Evolutionary conservation across 2,329 filamentous ascomycete genomes (phyloP).

Genomic region (Coniochaeta sp.): DNA sequence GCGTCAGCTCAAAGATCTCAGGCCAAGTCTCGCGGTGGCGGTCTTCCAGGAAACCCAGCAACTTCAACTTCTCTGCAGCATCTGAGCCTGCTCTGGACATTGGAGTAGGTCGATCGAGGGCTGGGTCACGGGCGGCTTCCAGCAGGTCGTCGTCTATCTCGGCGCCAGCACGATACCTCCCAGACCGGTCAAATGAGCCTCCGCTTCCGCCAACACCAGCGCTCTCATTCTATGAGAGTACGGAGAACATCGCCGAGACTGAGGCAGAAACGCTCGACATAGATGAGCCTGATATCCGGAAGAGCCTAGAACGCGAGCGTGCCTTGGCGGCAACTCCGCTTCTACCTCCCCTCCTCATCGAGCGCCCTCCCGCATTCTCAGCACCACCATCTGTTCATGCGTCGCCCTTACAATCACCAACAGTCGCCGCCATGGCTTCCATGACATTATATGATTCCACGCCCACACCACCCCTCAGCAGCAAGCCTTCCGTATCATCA

Average conservation of each 20-base stretch:
- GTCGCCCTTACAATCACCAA: constrained; percentile 83
- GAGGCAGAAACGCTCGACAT: constrained; percentile 42
- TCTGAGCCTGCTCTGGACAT: constrained; percentile 82
- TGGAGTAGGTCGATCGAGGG: constrained; percentile 57
- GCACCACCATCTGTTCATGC: constrained; percentile 49
- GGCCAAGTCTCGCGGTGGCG: constrained; percentile 42
- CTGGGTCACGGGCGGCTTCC: constrained; percentile 62
- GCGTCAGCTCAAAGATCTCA: constrained; percentile 57
- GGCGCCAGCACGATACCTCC: constrained; percentile 41
- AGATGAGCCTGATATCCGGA: constrained; percentile 40
- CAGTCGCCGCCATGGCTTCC: constrained; percentile 52
- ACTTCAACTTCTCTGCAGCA: constrained; percentile 50
- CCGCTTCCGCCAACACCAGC: constrained; percentile 55
- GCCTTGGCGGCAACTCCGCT: constrained; percentile 71
- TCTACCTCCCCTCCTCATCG: constrained; percentile 71
- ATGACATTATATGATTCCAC: constrained; percentile 27
- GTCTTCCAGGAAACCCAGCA: constrained; percentile 36
- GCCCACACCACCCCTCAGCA: constrained; percentile 68
- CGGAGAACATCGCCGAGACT: constrained; percentile 45
- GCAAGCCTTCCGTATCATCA: constrained; percentile 70
- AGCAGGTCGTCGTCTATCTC: constrained; percentile 76
- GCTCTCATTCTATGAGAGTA: constrained; percentile 54
- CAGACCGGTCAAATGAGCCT: constrained; percentile 41
- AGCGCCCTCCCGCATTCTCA: constrained; percentile 37
- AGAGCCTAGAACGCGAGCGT: constrained; percentile 50